Conservation (phyloP, 768 basidiomycete species). For the Kwoniella dejecticola region DNA sequence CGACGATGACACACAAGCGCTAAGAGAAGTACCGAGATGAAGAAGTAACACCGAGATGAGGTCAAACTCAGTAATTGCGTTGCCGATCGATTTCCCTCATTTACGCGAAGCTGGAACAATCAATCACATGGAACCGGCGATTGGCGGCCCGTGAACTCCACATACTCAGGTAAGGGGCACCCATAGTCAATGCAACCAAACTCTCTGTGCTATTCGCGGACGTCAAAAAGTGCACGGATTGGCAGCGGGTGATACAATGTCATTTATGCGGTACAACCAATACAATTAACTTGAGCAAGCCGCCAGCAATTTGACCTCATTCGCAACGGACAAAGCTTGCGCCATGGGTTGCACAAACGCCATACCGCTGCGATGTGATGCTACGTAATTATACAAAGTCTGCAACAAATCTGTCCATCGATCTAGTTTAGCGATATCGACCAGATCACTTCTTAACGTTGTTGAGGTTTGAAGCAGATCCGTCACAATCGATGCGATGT, state of each 20-base stretch:
- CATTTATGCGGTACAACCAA: neutral
- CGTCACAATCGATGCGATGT: conserved; percentile 33
- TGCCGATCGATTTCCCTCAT: too few species aligned
- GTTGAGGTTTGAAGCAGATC: conserved; percentile 21
- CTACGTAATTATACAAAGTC: conserved; percentile 14
- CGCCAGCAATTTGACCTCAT: neutral
- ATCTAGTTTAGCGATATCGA: conserved; percentile 10
- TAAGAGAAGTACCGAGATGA: neutral
- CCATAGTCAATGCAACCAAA: too few species aligned
- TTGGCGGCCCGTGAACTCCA: too few species aligned
- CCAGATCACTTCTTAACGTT: neutral
- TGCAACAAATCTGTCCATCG: conserved; percentile 23
- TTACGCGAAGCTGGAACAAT: too few species aligned
- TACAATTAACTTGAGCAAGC: neutral
- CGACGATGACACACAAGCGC: too few species aligned
- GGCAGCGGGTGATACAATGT: too few species aligned
- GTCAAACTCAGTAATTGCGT: too few species aligned
- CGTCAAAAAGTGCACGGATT: too few species aligned
- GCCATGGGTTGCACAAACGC: conserved; percentile 1
- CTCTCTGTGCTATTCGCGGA: too few species aligned
- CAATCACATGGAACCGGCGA: too few species aligned
- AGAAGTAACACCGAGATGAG: neutral
- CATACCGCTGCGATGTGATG: conserved; percentile 14
- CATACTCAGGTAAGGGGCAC: too few species aligned
- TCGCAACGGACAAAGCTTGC: neutral